A percentile compares a stretch with the other conserved stretches of the same genome.
Conservation (phyloP, 2,329 filamentous ascomycete species). For the Stachybotrys chartarum region DNA sequence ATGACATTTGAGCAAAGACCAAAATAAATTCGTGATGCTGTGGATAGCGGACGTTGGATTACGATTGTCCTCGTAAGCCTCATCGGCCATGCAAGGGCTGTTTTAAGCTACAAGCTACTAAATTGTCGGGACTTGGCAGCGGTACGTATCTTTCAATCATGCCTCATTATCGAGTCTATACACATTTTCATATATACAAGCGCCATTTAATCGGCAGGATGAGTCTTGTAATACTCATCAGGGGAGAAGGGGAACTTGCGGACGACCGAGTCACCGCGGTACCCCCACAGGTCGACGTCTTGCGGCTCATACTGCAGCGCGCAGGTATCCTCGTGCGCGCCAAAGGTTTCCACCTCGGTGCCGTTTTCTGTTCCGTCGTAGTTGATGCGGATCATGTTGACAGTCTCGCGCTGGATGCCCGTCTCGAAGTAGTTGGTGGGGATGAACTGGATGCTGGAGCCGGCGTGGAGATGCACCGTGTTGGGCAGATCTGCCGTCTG, state of each 20-base stretch:
- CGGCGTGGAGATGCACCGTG: constrained; percentile 18
- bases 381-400: constrained; percentile 26
- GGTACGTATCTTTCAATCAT: too few species aligned
- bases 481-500: constrained; percentile 35
- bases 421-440: constrained; percentile 28
- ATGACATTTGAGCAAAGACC: too few species aligned
- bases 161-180: too few species aligned
- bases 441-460: not conserved
- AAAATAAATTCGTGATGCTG: too few species aligned
- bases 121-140: too few species aligned
- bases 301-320: constrained; percentile 13
- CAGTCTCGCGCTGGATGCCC: constrained; percentile 16
- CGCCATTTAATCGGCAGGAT: too few species aligned
- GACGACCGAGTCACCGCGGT: constrained; percentile 23
- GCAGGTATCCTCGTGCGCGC: constrained; percentile 21
- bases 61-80: too few species aligned
- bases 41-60: too few species aligned
- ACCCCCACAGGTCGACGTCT: constrained; percentile 19
- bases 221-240: not conserved
- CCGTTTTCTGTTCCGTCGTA: constrained; percentile 23
- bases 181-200: too few species aligned
- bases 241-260: not conserved
- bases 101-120: too few species aligned
- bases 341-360: constrained; percentile 23
- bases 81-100: too few species aligned